Evolutionary conservation across 345 rosid genomes (phyloP).

Genomic region (Camelina laxa): DNA sequence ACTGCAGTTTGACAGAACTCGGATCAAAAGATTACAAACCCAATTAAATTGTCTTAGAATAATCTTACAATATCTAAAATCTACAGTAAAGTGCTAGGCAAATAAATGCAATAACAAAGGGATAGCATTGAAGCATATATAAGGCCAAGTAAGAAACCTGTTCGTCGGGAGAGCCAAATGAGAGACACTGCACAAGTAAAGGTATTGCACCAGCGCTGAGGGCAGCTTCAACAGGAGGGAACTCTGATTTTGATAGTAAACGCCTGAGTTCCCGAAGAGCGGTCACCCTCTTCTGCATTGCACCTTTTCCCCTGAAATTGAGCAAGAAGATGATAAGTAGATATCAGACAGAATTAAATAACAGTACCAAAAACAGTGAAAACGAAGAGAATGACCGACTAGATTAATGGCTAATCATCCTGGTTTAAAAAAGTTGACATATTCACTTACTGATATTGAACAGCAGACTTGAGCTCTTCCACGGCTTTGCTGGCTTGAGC

Average conservation of each 20-base stretch:
- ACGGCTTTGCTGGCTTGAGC: slow-evolving; percentile 69
- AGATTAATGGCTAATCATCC: neutral
- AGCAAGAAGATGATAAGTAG: slow-evolving; percentile 16
- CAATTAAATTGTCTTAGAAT: neutral
- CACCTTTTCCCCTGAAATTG: slow-evolving; percentile 78
- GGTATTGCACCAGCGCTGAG: slow-evolving; percentile 81
- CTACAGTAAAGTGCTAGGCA: neutral
- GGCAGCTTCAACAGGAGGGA: slow-evolving; percentile 84
- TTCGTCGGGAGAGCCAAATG: slow-evolving; percentile 91
- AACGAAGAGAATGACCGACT: neutral
- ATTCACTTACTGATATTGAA: slow-evolving; percentile 68
- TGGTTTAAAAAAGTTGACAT: neutral
- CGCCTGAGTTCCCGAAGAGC: slow-evolving; percentile 91
- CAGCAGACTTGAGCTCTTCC: slow-evolving; percentile 72
- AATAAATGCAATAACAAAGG: neutral
- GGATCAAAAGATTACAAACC: slow-evolving; percentile 2
- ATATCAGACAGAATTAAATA: neutral
- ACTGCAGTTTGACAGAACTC: slow-evolving; percentile 55
- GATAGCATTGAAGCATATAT: slow-evolving; percentile 13
- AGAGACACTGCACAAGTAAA: slow-evolving; percentile 85
- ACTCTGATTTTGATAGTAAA: slow-evolving; percentile 78
- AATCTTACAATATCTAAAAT: neutral
- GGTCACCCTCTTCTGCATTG: slow-evolving; percentile 76
- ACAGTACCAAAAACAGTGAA: neutral
- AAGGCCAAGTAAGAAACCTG: slow-evolving; percentile 59